Evolutionary conservation across 2,329 filamentous ascomycete genomes (phyloP), one percentile per base, ranked within the genome.

Genomic region (Macroventuria anomochaeta): DNA sequence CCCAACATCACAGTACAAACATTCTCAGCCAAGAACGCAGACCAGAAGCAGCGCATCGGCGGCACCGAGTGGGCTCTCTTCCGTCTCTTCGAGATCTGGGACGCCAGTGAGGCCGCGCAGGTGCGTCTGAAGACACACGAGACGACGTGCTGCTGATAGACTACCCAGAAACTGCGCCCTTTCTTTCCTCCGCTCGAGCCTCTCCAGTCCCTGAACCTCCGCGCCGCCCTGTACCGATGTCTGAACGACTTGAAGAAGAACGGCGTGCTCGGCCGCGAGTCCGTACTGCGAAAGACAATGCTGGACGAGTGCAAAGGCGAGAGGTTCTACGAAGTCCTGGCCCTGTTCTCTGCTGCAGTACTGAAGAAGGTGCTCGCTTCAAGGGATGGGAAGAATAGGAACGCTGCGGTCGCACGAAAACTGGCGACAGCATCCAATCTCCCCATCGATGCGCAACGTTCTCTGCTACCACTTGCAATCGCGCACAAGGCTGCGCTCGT

Each of bases 281-380:
- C 85, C 0, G 84, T 96, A 0, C 77, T 97, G 26, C 86, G 95
- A 44, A 97, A 96, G 78, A 96, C 91, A 0, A 96, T 97, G 90
- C 80, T 99, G 44, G 95, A 99, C 70, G 93, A 99, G 65, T 99
- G 95, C 77, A 93, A 89, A 62, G 93, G 93, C 5, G 92, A 96
- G 48, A 88, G 91, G 59, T 85, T 97, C 48, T 92, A 93, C 70
- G 95, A 99, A 69, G 78, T 96, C 1, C 81, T 97, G 23, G 86
- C 91, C 3, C 81, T 86, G 0, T 96, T 99, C 66, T 97, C 93
- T 1, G 90, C 89, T 12, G 84, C 86, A 0, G 92, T 96, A 0
- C 74, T 97, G 57, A 89, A 89, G 68, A 91, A 88, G 67, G 75
- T 84, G 0, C 75, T 89, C 1, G 77, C 81, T 0, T 78, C 34